phyloP scores from a whole-genome alignment of 495 filamentous ascomycete species.

The Xylaria scruposa region DNA sequence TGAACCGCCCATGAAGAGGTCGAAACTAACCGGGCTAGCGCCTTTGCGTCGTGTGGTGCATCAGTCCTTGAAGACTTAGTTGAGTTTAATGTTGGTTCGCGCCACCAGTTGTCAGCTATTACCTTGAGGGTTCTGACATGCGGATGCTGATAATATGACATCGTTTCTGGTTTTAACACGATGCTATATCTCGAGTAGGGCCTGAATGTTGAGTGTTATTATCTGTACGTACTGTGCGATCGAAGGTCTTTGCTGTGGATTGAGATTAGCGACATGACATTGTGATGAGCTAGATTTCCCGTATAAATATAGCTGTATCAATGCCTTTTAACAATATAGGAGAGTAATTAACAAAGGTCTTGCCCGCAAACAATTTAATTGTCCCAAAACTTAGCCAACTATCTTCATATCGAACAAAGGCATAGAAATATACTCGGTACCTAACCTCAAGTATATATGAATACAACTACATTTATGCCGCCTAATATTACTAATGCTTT shows the following conservation, averaged over 20 bases:
- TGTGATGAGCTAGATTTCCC: background rate
- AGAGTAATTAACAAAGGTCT: background rate
- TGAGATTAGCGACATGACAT: background rate
- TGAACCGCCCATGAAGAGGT: constrained; percentile 9
- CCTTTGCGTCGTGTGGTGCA: background rate
- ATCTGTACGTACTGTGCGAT: background rate
- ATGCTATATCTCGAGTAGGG: background rate
- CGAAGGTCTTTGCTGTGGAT: background rate
- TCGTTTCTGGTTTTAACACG: background rate
- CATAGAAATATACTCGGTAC: no score
- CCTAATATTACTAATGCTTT: no score
- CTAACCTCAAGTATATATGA: no score
- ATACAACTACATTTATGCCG: no score
- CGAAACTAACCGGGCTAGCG: background rate
- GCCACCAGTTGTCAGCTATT: constrained; percentile 10
- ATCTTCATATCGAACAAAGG: no score
- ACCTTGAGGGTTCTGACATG: background rate
- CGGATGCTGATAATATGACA: background rate
- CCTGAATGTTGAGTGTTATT: background rate
- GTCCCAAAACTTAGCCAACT: no score
- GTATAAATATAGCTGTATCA: background rate
- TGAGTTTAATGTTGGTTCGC: background rate
- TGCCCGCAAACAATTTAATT: background rate
- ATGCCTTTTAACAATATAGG: background rate
- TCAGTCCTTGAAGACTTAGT: background rate